Evolutionary conservation across 202 grass and related monocot species (phyloP), one percentile per base, ranked within the genome.

Genomic region (Elaeis oleifera): DNA sequence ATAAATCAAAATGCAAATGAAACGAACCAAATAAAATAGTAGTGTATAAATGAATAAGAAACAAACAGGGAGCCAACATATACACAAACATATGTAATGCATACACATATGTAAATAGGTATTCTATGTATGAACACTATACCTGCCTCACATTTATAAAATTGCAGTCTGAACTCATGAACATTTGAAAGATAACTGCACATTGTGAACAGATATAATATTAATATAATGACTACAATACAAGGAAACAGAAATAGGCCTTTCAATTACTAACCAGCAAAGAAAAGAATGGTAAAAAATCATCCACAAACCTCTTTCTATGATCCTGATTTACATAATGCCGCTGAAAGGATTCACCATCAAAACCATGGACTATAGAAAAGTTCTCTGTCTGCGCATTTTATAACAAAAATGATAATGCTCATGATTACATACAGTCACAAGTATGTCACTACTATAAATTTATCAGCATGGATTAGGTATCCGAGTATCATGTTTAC

Each of bases 351-450:
- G 74, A 84, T 86, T 76, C 71, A 44, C 92, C 84, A 76, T 82
- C 70, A 27, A 97, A 84, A 62, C 71, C 79, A 80, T 97, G 88
- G 77, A 97, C 79, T 27, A 89, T 74, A 4, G 92, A 97, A 55
- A 67, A 28, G 65, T 89, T 97, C n/a, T 84, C 61, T 16, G 52
- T 80, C 92, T 97, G 84, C 65, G 89, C 36, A 32, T 17, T 15
- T 16, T 18, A 72, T 5, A 71, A 72, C 27, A 53, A 59, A 73
- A 80, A 72, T 7, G 71, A 66, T 26, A 53, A 59, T 70, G 78
- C 24, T 76, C 71, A 59, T 17, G 24, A 56, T 75, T 53, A 63
- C 21, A 78, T 44, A 54, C 11, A 24, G 36, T 13, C 36, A 50
- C 14, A 65, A 52, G 16, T 6, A 65, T 26, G 26, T 31, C 28